These are phyloP conservation scores for Podila verticillata DNA, from an alignment of 192 early-diverging fungal species.

Conservation along the genomic window DNA sequence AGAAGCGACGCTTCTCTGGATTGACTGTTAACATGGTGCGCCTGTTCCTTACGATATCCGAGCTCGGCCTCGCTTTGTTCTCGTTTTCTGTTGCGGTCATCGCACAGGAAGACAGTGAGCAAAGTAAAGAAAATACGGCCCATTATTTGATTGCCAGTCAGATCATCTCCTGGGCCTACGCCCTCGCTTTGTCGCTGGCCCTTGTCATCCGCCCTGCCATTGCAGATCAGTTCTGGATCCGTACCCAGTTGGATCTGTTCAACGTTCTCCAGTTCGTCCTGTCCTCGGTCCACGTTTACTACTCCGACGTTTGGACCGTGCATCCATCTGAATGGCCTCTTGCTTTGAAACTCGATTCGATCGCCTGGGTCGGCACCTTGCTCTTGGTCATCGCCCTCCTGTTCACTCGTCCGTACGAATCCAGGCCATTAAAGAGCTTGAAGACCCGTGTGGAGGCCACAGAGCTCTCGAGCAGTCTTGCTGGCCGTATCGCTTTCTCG, in stretches of 20 bases:
- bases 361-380: not conserved
- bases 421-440: not conserved
- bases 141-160: not conserved
- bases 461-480: conserved; percentile 33
- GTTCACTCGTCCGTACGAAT: conserved; percentile 12
- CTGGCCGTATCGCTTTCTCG: conserved; percentile 30
- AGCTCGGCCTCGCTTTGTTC: conserved; percentile 23
- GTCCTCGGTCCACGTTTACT: not conserved
- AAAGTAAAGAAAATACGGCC: not conserved
- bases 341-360: conserved; percentile 10
- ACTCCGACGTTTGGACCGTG: not conserved
- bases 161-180: conserved; percentile 20
- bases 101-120: not conserved
- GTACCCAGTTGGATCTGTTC: conserved; percentile 27
- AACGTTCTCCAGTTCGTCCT: conserved; percentile 8
- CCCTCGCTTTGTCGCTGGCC: conserved; percentile 13
- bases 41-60: conserved; percentile 9
- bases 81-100: not conserved
- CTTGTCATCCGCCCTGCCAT: conserved; percentile 13
- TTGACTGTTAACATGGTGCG: conserved; percentile 21
- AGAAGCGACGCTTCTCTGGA: conserved; percentile 10
- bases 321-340: conserved; percentile 22
- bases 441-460: not conserved
- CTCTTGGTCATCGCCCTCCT: conserved; percentile 8
- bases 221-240: conserved; percentile 26